A percentile compares a stretch with the other conserved stretches of the same genome.
Conservation (phyloP, 768 basidiomycete species). For the Strobilomyces echinocephalus region DNA sequence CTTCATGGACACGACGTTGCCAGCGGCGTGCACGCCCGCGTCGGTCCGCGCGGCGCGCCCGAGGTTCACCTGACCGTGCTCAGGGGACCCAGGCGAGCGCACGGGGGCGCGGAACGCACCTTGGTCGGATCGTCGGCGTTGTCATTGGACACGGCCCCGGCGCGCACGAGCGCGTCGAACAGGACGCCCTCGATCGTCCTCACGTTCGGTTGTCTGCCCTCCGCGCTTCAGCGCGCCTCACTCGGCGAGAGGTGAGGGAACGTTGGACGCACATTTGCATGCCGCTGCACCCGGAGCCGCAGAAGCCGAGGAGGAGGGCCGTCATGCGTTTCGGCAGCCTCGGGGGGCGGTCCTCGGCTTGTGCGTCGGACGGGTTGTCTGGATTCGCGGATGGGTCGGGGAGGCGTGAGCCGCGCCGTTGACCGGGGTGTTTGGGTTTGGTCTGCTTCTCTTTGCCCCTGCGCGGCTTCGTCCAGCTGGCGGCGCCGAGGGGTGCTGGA, state of each 20-base stretch:
- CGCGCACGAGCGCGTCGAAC: slow-evolving; percentile 82
- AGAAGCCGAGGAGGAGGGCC: slow-evolving; percentile 84
- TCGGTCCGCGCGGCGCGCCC: slow-evolving; percentile 92
- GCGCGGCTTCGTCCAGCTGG: slow-evolving; percentile 32
- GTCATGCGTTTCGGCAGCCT: slow-evolving; percentile 80
- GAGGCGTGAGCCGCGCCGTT: slow-evolving; percentile 38
- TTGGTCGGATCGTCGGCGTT: slow-evolving; percentile 90
- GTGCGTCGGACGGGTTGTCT: slow-evolving; percentile 1
- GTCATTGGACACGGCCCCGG: slow-evolving; percentile 91
- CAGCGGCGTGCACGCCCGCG: slow-evolving; percentile 95
- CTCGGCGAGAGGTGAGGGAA: too few species aligned
- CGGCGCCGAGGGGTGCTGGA: slow-evolving; percentile 8
- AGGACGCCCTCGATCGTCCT: slow-evolving; percentile 87
- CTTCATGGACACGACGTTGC: slow-evolving; percentile 90
- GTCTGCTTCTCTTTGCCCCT: slow-evolving; percentile 36
- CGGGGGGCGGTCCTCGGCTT: slow-evolving; percentile 31
- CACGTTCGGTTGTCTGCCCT: slow-evolving; percentile 56
- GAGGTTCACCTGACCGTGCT: slow-evolving; percentile 59
- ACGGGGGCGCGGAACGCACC: slow-evolving; percentile 36
- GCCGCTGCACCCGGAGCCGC: slow-evolving; percentile 86
- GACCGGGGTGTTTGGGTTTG: slow-evolving; percentile 34
- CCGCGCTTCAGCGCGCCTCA: too few species aligned
- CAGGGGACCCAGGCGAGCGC: not conserved
- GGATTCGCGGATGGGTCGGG: slow-evolving; percentile 20
- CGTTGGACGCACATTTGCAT: slow-evolving; percentile 87